Evolutionary conservation across 106 monocot genomes (phyloP), one percentile per base, ranked within the genome.

Genomic region (Amphibolis antarctica): DNA sequence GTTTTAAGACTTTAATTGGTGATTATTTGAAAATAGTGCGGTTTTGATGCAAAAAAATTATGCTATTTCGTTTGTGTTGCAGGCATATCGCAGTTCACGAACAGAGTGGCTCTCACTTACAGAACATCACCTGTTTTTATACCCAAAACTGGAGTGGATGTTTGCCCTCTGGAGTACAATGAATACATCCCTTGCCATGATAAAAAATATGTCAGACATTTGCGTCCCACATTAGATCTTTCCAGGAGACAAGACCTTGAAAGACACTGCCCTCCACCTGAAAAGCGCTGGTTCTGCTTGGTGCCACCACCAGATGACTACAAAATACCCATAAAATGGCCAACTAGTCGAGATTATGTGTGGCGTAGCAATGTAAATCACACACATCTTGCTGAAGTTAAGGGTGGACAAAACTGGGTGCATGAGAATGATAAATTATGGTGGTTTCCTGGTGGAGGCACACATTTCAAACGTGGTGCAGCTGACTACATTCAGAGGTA

Each of bases 381-480:
- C 76, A 86, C 96, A 46, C 89, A 82, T 76, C 86, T 96, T 54
- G 81, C 96, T 53, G 86, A 96, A 61, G 90, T 96, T 43, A 96
- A 96, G 80, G 90, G 90, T 42, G 96, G 96, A 26, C 96, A 96
- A 69, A 96, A 96, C 64, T 96, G 96, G 96, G 90, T 96, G 43
- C 96, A 96, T 66, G 84, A 86, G 55, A 84, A 80, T 73, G 86
- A 67, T 18, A 76, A 81, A 28, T 74, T 96, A 14, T 96, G 96
- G 96, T 96, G 86, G 86, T 96, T 90, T 30, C 90, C 90, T 45
- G 90, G 90, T 45, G 96, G 96, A 9, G 96, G 96, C 23, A 96
- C 96, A 28, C 96, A 96, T 76, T 96, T 96, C 79, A 96, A 96
- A 68, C 80, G 90, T 79, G 96, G 96, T 24, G 96, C 96, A 58